Conservation (phyloP, 176 grass and related monocot species). For the Microstegium vimineum region DNA sequence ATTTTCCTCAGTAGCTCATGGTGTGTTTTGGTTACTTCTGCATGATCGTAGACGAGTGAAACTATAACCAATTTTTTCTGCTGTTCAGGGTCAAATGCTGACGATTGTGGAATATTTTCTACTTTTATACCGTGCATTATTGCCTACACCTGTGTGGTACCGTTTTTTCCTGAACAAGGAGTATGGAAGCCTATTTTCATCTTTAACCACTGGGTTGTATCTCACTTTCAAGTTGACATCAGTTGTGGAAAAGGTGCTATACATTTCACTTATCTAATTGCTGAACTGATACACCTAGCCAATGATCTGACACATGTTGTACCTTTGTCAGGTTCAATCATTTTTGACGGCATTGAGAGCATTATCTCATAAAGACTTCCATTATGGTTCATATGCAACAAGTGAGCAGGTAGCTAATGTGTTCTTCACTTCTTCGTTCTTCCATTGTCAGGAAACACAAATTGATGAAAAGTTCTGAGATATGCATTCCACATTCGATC, state of each 20-base stretch:
- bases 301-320: background rate
- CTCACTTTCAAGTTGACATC: constrained; percentile 99
- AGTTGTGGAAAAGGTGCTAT: constrained; percentile 88
- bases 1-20: background rate
- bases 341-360: constrained; percentile 91
- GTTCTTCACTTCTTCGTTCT: background rate
- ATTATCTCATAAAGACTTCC: constrained; percentile 80
- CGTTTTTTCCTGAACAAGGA: constrained; percentile 99
- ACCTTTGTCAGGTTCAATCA: constrained; percentile 74
- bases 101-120: constrained; percentile 96
- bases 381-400: constrained; percentile 88
- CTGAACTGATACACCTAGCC: background rate
- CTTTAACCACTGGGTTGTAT: constrained; percentile 91
- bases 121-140: constrained; percentile 87
- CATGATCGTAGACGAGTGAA: background rate
- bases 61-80: background rate
- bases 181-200: constrained; percentile 98
- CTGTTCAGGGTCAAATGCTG: constrained; percentile 84
- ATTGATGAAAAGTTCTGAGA: background rate
- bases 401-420: constrained; percentile 73
- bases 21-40: background rate
- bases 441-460: background rate
- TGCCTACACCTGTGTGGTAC: constrained; percentile 95
- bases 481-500: background rate
- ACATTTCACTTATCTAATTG: constrained; percentile 12